A percentile compares a stretch with the other conserved stretches of the same genome.
Evolutionary conservation across 176 grass and related monocot species (phyloP).

Genomic region (Musa troglodytarum): DNA sequence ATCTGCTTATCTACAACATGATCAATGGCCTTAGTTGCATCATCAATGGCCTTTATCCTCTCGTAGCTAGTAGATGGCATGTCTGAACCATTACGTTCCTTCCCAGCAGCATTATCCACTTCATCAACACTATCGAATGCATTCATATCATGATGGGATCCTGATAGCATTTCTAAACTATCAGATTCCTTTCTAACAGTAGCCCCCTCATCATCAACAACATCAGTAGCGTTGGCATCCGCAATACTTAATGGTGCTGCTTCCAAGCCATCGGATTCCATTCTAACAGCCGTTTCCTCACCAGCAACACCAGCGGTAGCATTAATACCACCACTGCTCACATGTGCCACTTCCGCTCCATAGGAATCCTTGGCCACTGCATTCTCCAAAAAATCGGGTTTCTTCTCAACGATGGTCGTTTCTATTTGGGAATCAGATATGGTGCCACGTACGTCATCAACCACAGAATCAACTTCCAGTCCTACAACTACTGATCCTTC

Average conservation of each 20-base stretch:
- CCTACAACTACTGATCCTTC: not conserved
- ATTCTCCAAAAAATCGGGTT: not conserved
- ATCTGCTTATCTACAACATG: not conserved
- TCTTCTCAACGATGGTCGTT: not conserved
- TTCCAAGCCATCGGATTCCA: not conserved
- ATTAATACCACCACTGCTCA: not conserved
- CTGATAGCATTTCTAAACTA: conserved; percentile 1
- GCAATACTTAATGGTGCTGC: not conserved
- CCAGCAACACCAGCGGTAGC: not conserved
- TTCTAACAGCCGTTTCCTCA: not conserved
- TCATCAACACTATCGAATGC: not conserved
- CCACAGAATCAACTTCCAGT: not conserved
- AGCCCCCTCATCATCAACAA: not conserved
- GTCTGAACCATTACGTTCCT: not conserved
- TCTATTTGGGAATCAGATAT: not conserved
- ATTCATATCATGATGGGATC: not conserved
- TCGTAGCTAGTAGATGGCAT: not conserved
- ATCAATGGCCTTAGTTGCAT: not conserved
- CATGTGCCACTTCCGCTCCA: not conserved
- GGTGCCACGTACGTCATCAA: too few relatives aligned
- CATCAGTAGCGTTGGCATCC: not conserved
- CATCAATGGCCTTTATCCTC: too few relatives aligned
- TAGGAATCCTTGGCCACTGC: not conserved
- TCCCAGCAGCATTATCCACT: not conserved
- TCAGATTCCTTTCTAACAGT: not conserved